These are phyloP conservation scores for Nemania diffusa DNA, from an alignment of 2,329 filamentous ascomycete species.

Conservation along the genomic window DNA sequence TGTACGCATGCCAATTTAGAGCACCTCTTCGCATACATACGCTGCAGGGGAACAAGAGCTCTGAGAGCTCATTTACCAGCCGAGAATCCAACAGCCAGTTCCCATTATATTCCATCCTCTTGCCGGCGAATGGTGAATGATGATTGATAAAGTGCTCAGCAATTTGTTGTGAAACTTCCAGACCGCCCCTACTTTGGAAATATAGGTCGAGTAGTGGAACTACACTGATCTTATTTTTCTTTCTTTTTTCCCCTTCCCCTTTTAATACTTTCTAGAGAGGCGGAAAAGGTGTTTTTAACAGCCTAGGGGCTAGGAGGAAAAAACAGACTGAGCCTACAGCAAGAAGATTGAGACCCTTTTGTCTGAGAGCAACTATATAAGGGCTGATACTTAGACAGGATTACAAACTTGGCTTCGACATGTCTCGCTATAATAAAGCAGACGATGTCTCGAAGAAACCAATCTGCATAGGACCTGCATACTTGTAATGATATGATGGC, in stretches of 20 bases:
- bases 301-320: neutral
- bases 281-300: neutral
- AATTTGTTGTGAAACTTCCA: neutral
- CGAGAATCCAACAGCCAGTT: constrained; percentile 20
- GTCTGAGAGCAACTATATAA: neutral
- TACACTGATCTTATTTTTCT: neutral
- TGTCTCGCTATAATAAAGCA: neutral
- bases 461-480: neutral
- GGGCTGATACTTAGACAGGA: neutral
- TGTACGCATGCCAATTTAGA: constrained; percentile 22
- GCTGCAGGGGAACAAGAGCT: neutral
- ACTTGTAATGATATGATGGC: neutral
- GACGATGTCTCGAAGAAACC: neutral
- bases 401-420: neutral
- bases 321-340: neutral
- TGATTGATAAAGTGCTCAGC: neutral
- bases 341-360: neutral
- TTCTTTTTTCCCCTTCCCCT: neutral
- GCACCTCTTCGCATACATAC: neutral
- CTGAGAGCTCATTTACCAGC: constrained; percentile 16
- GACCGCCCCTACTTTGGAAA: neutral
- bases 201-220: neutral
- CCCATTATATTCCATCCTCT: neutral
- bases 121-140: neutral
- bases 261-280: neutral